Evolutionary conservation across 2,329 filamentous ascomycete genomes (phyloP).

Genomic region (Trichoderma gracile): DNA sequence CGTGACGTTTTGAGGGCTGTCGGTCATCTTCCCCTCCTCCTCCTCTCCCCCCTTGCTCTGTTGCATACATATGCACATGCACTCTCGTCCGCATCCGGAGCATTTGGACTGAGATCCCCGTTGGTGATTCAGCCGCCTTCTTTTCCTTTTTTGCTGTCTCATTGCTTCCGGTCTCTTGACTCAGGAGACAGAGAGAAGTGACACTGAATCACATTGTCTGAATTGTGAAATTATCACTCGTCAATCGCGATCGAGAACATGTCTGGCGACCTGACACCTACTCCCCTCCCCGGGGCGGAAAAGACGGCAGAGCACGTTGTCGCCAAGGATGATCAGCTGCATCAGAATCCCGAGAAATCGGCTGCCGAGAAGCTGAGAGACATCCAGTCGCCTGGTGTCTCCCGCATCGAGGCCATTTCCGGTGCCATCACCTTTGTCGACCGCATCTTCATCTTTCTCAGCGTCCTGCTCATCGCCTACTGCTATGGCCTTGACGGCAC

Average conservation of each 20-base stretch:
- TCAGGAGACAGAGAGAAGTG: neutral
- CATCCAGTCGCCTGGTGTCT: constrained; percentile 54
- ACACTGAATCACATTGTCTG: neutral
- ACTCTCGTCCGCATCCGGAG: constrained; percentile 17
- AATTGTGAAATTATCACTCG: neutral
- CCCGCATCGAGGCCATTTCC: constrained; percentile 59
- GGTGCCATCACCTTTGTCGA: constrained; percentile 53
- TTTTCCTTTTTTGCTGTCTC: neutral
- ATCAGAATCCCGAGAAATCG: neutral
- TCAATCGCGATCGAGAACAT: neutral
- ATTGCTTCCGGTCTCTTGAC: neutral
- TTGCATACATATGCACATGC: constrained; percentile 19
- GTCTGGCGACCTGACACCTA: constrained; percentile 1
- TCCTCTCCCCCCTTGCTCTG: neutral
- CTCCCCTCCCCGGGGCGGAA: constrained; percentile 19
- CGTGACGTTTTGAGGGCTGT: neutral
- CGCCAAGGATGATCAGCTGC: neutral
- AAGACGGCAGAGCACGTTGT: constrained; percentile 1
- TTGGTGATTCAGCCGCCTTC: neutral
- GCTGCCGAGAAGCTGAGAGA: constrained; percentile 25
- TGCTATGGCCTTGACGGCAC: constrained; percentile 63
- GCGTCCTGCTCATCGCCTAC: constrained; percentile 64
- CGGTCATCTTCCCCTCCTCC: too few relatives aligned
- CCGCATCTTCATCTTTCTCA: constrained; percentile 58
- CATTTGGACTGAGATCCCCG: neutral